A percentile compares a stretch with the other conserved stretches of the same genome.
Conservation (phyloP, 495 filamentous ascomycete genomes). For the Platismatia glauca region DNA sequence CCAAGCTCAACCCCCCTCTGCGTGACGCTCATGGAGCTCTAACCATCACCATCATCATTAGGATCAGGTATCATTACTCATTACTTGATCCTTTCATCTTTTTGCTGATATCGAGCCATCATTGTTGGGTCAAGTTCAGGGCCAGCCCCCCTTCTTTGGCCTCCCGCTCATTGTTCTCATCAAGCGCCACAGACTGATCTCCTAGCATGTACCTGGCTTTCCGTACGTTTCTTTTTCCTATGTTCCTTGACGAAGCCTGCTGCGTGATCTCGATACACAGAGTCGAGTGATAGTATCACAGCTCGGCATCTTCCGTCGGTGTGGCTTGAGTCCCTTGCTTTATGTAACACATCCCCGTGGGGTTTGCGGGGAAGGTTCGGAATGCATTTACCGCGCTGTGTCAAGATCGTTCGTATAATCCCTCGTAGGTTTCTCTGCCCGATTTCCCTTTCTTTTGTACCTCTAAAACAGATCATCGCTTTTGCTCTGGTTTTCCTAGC, state of each 20-base stretch:
- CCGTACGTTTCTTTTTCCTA: no score
- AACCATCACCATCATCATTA: not conserved
- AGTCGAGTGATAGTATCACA: not conserved
- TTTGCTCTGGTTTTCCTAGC: not conserved
- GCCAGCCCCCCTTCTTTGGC: not conserved
- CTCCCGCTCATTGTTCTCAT: no score
- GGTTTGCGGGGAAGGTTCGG: not conserved
- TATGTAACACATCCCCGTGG: constrained; percentile 1
- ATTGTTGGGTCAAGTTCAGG: not conserved
- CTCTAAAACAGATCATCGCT: not conserved
- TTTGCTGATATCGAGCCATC: not conserved
- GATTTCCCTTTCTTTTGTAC: not conserved
- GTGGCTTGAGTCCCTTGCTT: not conserved
- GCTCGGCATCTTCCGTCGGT: not conserved
- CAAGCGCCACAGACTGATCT: no score
- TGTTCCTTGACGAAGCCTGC: no score
- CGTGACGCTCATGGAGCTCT: not conserved
- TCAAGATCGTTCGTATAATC: no score
- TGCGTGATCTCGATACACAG: no score
- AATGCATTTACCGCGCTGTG: not conserved
- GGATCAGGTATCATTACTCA: no score
- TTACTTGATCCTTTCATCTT: no score
- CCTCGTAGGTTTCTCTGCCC: no score
- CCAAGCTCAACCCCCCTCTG: not conserved
- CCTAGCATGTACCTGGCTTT: no score